Percentiles rank a stretch among this genome's conserved stretches.
These are phyloP conservation scores for Trypanosoma melophagium DNA, from an alignment of 208 protist species.

Conservation along the genomic window DNA sequence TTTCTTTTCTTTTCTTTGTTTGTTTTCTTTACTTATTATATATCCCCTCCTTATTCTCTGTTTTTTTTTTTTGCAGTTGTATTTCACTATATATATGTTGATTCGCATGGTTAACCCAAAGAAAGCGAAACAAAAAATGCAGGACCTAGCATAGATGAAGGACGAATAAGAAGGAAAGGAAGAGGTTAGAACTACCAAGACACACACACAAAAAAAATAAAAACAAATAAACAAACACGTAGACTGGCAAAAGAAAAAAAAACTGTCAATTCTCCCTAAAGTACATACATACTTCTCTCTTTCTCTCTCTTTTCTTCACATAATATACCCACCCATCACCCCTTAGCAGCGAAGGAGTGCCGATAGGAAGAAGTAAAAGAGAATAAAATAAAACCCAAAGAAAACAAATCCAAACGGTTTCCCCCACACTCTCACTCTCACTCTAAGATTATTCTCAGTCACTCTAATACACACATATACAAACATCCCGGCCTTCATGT, in stretches of 20 bases:
- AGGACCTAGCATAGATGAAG: neutral
- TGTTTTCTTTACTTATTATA: constrained; percentile 12
- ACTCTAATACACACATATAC: too few species aligned
- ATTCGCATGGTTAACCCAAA: neutral
- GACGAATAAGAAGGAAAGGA: neutral
- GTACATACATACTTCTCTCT: neutral
- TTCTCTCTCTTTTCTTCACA: constrained; percentile 8
- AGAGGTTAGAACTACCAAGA: neutral
- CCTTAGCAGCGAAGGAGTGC: too few species aligned
- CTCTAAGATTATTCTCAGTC: too few species aligned
- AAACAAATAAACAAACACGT: neutral
- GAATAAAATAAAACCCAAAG: too few species aligned
- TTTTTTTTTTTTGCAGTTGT: neutral
- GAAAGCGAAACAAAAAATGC: neutral
- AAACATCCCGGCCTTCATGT: constrained; percentile 7
- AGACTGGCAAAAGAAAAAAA: constrained; percentile 9
- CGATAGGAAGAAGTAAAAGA: too few species aligned
- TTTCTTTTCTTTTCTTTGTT: constrained; percentile 14
- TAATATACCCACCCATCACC: too few species aligned
- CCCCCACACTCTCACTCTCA: too few species aligned
- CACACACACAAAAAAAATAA: neutral
- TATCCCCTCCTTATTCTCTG: too few species aligned
- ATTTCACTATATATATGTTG: neutral
- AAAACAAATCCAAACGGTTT: too few species aligned
- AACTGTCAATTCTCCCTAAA: neutral